A percentile compares a stretch with the other conserved stretches of the same genome.
Evolutionary conservation across 768 basidiomycete genomes (phyloP).

Genomic region (Tubosaeta brunneosetosa): DNA sequence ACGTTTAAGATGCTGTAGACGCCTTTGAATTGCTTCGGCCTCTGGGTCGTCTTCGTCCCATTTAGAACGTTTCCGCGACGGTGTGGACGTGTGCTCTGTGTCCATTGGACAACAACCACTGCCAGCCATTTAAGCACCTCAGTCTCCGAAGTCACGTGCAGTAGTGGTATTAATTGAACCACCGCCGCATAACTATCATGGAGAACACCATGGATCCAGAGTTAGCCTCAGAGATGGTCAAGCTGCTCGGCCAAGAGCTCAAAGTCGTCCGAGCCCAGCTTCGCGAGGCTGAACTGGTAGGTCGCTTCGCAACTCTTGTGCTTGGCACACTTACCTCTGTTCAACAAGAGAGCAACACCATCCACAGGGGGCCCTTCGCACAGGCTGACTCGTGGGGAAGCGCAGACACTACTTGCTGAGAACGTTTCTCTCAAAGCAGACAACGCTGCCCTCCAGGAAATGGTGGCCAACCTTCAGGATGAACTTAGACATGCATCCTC

Average conservation of each 20-base stretch:
- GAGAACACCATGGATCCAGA: slow-evolving; percentile 25
- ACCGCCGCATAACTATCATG: too few relatives aligned
- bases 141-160: slow-evolving; percentile 14
- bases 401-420: slow-evolving; percentile 11
- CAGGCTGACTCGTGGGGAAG: slow-evolving; percentile 2
- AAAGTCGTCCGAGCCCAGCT: slow-evolving; percentile 21
- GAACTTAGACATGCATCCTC: slow-evolving; percentile 1
- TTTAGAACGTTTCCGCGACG: slow-evolving; percentile 71
- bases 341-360: slow-evolving; percentile 10
- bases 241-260: slow-evolving; percentile 23
- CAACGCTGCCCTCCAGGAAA: slow-evolving; percentile 15
- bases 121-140: too few relatives aligned
- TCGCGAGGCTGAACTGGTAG: slow-evolving; percentile 20
- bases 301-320: not conserved
- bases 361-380: not conserved
- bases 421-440: slow-evolving; percentile 16
- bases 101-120: not conserved
- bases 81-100: slow-evolving; percentile 42
- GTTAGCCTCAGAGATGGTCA: slow-evolving; percentile 22
- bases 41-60: slow-evolving; percentile 57
- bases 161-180: too few relatives aligned
- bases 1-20: slow-evolving; percentile 48
- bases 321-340: not conserved
- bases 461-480: slow-evolving; percentile 13
- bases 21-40: slow-evolving; percentile 32